Evolutionary conservation across 345 rosid genomes (phyloP).

Genomic region (Gossypium turneri): DNA sequence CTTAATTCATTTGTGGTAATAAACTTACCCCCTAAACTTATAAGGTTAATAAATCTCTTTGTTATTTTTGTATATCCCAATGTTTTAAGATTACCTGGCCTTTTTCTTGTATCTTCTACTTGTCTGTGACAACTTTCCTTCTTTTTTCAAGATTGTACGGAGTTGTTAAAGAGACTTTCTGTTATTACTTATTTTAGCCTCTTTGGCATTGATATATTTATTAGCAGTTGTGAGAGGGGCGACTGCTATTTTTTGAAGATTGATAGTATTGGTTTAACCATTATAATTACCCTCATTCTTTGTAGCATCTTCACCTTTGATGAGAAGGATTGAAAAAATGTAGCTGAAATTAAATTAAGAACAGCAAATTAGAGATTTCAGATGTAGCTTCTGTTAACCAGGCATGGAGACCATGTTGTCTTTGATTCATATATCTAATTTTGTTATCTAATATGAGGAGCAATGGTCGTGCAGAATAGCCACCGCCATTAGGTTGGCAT

Average conservation of each 20-base stretch:
- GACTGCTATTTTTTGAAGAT: neutral
- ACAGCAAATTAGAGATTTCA: conserved; percentile 9
- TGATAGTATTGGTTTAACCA: neutral
- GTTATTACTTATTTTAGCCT: neutral
- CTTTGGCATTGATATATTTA: neutral
- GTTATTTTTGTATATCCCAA: neutral
- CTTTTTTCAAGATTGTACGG: neutral
- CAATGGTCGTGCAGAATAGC: conserved; percentile 60
- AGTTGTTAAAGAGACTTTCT: neutral
- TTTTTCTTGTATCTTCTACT: neutral
- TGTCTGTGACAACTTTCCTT: neutral
- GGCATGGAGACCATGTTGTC: neutral
- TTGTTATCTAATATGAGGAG: conserved; percentile 11
- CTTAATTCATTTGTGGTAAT: conserved; percentile 91
- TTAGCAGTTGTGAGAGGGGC: neutral
- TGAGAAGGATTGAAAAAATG: too few relatives aligned
- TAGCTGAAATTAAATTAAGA: conserved; percentile 2
- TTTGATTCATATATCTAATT: neutral
- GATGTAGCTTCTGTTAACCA: conserved; percentile 7
- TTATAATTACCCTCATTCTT: neutral
- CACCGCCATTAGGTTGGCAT: conserved; percentile 95
- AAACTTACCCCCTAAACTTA: conserved; percentile 12
- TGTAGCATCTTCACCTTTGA: neutral
- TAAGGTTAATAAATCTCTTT: conserved; percentile 1
- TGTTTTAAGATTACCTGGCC: neutral